Base-by-base conservation (phyloP, 371 early-diverging fungal species). In the Rhizopus stolonifer region DNA sequence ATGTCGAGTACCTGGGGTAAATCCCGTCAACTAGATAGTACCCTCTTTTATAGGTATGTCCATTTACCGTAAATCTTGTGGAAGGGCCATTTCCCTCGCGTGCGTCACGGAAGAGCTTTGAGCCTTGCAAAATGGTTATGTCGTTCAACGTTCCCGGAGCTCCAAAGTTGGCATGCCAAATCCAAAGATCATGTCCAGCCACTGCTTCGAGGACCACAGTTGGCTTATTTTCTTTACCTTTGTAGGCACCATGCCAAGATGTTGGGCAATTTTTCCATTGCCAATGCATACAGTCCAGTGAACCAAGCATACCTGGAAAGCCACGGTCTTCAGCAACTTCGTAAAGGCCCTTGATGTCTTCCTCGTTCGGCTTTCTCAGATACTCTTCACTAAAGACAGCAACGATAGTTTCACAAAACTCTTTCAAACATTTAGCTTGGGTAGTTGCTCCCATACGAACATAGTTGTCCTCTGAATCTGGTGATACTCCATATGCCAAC, bases 211-310 rank as follows among this genome's bases (percentile, higher is more conserved):
- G 34, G 3, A 53, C 24, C 2, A 53, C 7, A 15, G 19, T 45
- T 45, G 54, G 54, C 33, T 15, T 46, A 14, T 44, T 18, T 13
- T 32, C 14, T 19, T 45, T 53, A 13, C 33, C 1, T 11, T 21
- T 52, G 26, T 29, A 52, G 43, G 11, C 11, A 11, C 0, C 29
- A 29, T 29, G 29, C 18, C 21, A 48, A 3, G 42, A 26, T 3
- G 21, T 22, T 8, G 43, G 48, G 13, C 42, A 48, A 15, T 56
- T 56, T 15, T 56, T 56, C 45, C 46, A 49, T 15, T 26, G 38
- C 34, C 44, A 49, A n/a, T 56, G 51, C 46, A 49, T 49, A 21
- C 46, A 56, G 24, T 49, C 57, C 4, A 56, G 2, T 13, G 57
- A 56, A 0, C 57, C 49, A 1, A 56, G 33, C 51, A 56, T 56